phyloP scores from a whole-genome alignment of 1,284 basidiomycete species.

The Coniophora puteana region DNA sequence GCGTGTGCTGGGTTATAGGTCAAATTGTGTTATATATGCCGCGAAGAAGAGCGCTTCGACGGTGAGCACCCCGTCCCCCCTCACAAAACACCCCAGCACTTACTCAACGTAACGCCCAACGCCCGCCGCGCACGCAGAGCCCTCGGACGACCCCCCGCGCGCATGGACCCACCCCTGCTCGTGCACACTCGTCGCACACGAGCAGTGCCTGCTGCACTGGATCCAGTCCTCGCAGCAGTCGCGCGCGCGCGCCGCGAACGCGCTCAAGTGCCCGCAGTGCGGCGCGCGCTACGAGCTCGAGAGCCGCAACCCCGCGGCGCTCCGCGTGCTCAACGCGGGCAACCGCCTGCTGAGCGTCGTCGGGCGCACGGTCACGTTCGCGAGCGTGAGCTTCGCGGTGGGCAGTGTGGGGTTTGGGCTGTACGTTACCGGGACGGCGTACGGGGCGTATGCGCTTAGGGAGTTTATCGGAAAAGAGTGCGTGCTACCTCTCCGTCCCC shows the following conservation, averaged over 20 bases:
- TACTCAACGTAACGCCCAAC: neutral
- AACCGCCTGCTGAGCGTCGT: slow-evolving; percentile 45
- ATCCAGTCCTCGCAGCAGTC: slow-evolving; percentile 62
- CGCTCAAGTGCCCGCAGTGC: slow-evolving; percentile 79
- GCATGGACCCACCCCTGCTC: slow-evolving; percentile 76
- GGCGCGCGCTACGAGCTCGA: slow-evolving; percentile 60
- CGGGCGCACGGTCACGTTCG: slow-evolving; percentile 48
- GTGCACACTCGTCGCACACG: slow-evolving; percentile 77
- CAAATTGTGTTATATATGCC: slow-evolving; percentile 75
- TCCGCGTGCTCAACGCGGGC: slow-evolving; percentile 45
- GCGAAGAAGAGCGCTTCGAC: slow-evolving; percentile 64
- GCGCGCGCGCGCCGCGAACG: slow-evolving; percentile 47
- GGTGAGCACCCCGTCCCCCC: slow-evolving; percentile 31
- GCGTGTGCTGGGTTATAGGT: slow-evolving; percentile 35
- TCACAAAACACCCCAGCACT: neutral
- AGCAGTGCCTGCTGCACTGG: slow-evolving; percentile 74
- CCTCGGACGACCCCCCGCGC: slow-evolving; percentile 41
- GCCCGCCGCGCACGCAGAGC: slow-evolving; percentile 23
- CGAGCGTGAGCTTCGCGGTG: slow-evolving; percentile 41
- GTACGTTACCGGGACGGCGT: slow-evolving; percentile 52
- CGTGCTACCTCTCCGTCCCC: too few species aligned
- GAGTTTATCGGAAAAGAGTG: slow-evolving; percentile 69
- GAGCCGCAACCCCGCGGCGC: slow-evolving; percentile 51
- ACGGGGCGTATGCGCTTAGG: slow-evolving; percentile 69
- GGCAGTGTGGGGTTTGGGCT: slow-evolving; percentile 38